phyloP scores from a whole-genome alignment of 495 filamentous ascomycete genomes.

The Aspergillus nidulans region DNA sequence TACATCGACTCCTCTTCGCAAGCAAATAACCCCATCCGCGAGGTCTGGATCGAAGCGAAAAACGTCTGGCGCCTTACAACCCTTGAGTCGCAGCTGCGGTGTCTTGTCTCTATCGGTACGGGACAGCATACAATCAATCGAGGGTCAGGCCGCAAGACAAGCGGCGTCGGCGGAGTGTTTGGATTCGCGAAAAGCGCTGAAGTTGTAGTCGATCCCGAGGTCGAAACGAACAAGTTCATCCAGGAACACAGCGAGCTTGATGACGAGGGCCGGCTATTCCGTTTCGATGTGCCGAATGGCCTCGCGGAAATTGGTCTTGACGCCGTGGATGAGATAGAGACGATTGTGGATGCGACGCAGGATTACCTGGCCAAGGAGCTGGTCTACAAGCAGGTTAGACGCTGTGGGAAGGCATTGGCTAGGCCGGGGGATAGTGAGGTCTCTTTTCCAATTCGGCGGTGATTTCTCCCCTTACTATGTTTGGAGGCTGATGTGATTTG shows the following conservation, averaged over 20 bases:
- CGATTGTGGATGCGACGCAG: slow-evolving; percentile 36
- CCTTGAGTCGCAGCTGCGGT: slow-evolving; percentile 32
- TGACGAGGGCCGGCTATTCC: slow-evolving; percentile 33
- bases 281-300: slow-evolving; percentile 44
- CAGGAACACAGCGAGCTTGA: slow-evolving; percentile 33
- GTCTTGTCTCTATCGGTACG: slow-evolving; percentile 46
- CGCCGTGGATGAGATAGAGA: slow-evolving; percentile 31
- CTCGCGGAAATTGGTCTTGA: slow-evolving; percentile 41
- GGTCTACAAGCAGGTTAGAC: slow-evolving; percentile 35
- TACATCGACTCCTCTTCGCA: slow-evolving; percentile 41
- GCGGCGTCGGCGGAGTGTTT: slow-evolving; percentile 14
- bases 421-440: slow-evolving; percentile 10
- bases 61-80: slow-evolving; percentile 28
- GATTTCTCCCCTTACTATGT: neutral
- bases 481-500: neutral
- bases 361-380: slow-evolving; percentile 33
- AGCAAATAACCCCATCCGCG: slow-evolving; percentile 45
- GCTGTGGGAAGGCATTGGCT: slow-evolving; percentile 24
- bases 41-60: slow-evolving; percentile 43
- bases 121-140: slow-evolving; percentile 32
- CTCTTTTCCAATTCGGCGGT: slow-evolving; percentile 4
- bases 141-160: neutral
- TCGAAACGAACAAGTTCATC: slow-evolving; percentile 33
- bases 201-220: slow-evolving; percentile 35
- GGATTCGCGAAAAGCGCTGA: slow-evolving; percentile 23